Conservation (phyloP, 2,329 filamentous ascomycete species). For the Trichoderma cornu-damae region DNA sequence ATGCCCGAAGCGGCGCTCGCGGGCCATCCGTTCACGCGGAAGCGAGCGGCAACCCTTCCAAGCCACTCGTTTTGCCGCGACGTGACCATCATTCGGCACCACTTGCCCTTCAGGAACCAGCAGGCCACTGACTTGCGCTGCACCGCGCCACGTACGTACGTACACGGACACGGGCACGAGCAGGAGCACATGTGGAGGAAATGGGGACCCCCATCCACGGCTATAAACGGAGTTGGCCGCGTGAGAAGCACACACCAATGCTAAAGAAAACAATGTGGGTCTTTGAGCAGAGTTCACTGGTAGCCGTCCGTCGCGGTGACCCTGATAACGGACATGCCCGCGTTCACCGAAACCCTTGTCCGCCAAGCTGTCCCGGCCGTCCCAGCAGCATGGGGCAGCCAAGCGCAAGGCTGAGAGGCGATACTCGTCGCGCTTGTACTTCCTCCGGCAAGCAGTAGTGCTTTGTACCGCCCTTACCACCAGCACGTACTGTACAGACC, state of each 20-base stretch:
- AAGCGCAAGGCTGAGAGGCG: constrained; percentile 12
- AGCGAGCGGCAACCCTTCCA: neutral
- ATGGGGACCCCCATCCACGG: neutral
- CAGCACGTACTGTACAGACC: neutral
- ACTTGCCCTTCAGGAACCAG: neutral
- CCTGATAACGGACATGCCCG: neutral
- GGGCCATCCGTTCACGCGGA: neutral
- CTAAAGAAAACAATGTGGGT: neutral
- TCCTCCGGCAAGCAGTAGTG: neutral
- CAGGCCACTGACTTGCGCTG: neutral
- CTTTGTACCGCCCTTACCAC: neutral
- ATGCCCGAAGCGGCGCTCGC: neutral
- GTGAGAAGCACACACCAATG: neutral
- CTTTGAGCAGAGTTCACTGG: neutral
- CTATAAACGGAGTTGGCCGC: neutral
- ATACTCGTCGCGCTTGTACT: neutral
- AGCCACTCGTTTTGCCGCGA: neutral
- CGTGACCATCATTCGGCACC: neutral
- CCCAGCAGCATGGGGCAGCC: constrained; percentile 6
- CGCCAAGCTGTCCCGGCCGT: neutral
- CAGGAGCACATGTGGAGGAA: too few species aligned
- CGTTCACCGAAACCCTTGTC: constrained; percentile 8
- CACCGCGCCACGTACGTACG: neutral
- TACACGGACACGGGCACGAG: neutral
- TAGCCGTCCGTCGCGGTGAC: neutral